Percentiles rank a stretch among this genome's conserved stretches.
phyloP scores from a whole-genome alignment of 225 moss, liverwort and hornwort species.

The Ulota crispa region DNA sequence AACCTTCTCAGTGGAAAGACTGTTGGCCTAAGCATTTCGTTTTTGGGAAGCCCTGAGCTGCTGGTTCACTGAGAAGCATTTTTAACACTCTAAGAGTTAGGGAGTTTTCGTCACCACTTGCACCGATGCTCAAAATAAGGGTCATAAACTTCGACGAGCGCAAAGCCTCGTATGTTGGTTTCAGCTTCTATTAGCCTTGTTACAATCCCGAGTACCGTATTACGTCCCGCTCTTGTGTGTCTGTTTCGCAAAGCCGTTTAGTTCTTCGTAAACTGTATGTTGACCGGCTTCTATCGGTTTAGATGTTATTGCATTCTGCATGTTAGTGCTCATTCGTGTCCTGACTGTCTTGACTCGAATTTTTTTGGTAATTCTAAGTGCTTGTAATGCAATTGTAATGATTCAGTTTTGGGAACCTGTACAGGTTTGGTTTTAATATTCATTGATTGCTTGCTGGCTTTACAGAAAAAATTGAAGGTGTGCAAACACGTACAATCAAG shows the following conservation, averaged over 20 bases:
- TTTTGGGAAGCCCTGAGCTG: constrained; percentile 10
- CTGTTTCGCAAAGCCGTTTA: too few species aligned
- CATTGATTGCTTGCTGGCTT: not conserved
- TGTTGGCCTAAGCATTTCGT: not conserved
- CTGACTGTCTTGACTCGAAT: not conserved
- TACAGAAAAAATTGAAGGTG: constrained; percentile 35
- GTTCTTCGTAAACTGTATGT: too few species aligned
- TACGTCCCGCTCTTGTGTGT: not conserved
- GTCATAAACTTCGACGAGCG: not conserved
- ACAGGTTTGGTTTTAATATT: constrained; percentile 4
- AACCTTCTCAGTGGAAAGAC: not conserved
- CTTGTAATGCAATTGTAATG: not conserved
- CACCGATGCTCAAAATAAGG: not conserved
- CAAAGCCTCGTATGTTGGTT: not conserved
- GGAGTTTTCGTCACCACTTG: not conserved
- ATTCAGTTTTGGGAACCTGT: not conserved
- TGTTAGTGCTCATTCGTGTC: not conserved
- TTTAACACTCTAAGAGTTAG: not conserved
- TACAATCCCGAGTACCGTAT: not conserved
- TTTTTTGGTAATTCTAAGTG: not conserved
- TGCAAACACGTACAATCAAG: constrained; percentile 31
- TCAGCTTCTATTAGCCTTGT: constrained; percentile 2
- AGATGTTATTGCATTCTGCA: not conserved
- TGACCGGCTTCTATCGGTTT: constrained; percentile 2
- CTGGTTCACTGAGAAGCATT: not conserved